These are phyloP conservation scores for Fusarium oligoseptatum DNA, from an alignment of 2,329 filamentous ascomycete species.

Conservation along the genomic window DNA sequence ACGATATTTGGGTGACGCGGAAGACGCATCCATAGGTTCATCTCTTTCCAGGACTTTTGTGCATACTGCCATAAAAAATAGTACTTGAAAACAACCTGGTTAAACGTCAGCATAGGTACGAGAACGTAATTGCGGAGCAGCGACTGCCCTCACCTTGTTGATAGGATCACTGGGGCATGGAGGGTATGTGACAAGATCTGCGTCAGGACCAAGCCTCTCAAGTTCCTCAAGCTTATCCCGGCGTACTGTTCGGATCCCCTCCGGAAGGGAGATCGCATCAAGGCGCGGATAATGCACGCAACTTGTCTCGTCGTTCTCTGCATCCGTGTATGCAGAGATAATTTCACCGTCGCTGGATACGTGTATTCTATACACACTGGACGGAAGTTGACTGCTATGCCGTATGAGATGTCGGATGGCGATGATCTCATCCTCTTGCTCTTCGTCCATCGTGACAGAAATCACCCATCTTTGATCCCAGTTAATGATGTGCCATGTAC, in stretches of 20 bases:
- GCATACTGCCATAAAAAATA: slow-evolving; percentile 44
- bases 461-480: slow-evolving; percentile 48
- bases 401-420: slow-evolving; percentile 43
- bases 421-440: slow-evolving; percentile 44
- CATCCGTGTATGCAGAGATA: slow-evolving; percentile 38
- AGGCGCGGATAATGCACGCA: slow-evolving; percentile 47
- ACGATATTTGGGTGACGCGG: slow-evolving; percentile 53
- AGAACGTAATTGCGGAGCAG: neutral
- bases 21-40: slow-evolving; percentile 51
- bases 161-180: slow-evolving; percentile 14
- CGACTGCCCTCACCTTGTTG: slow-evolving; percentile 17
- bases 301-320: slow-evolving; percentile 44
- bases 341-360: slow-evolving; percentile 42
- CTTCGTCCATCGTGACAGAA: slow-evolving; percentile 48
- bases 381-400: slow-evolving; percentile 26
- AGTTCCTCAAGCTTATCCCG: slow-evolving; percentile 46
- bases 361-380: slow-evolving; percentile 37
- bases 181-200: slow-evolving; percentile 45
- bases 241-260: slow-evolving; percentile 34
- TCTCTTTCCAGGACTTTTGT: slow-evolving; percentile 49
- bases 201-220: slow-evolving; percentile 44
- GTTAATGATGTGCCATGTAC: slow-evolving; percentile 45
- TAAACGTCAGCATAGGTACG: neutral
- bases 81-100: slow-evolving; percentile 51
- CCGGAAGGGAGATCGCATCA: slow-evolving; percentile 25